phyloP scores from a whole-genome alignment of 441 rosid species.

The Adansonia gregorii region DNA sequence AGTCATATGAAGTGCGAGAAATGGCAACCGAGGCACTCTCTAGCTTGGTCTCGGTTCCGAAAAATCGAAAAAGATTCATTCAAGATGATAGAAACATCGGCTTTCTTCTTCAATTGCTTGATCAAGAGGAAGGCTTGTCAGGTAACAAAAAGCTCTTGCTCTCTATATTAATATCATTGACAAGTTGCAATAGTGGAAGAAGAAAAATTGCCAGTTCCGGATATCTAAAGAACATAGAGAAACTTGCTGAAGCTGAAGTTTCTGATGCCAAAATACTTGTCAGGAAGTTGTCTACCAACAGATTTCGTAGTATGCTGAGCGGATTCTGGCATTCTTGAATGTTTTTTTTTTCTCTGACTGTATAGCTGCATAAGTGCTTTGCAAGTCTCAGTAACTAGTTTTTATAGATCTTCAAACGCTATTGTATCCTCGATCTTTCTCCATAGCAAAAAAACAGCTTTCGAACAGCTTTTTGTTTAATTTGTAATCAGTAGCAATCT shows the following conservation, averaged over 20 bases:
- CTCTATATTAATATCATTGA: constrained; percentile 71
- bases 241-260: constrained; percentile 84
- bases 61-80: constrained; percentile 66
- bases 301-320: constrained; percentile 66
- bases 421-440: constrained; percentile 21
- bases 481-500: constrained; percentile 35
- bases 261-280: constrained; percentile 84
- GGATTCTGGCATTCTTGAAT: constrained; percentile 78
- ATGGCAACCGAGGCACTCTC: constrained; percentile 78
- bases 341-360: constrained; percentile 29
- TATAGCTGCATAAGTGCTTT: constrained; percentile 42
- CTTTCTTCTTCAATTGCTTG: constrained; percentile 66
- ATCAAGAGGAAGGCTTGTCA: constrained; percentile 62
- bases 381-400: not conserved
- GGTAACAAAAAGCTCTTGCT: constrained; percentile 64
- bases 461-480: constrained; percentile 38
- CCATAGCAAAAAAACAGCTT: constrained; percentile 28
- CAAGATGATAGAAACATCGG: constrained; percentile 72
- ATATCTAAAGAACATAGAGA: constrained; percentile 78
- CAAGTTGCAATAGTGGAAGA: constrained; percentile 71
- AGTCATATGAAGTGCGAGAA: constrained; percentile 75
- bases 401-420: constrained; percentile 10
- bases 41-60: constrained; percentile 59
- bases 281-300: constrained; percentile 71
- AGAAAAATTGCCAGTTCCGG: constrained; percentile 81